Percentiles rank a stretch among this genome's conserved stretches.
Evolutionary conservation across 495 filamentous ascomycete species (phyloP).

Genomic region (Mytilinidion resinicola): DNA sequence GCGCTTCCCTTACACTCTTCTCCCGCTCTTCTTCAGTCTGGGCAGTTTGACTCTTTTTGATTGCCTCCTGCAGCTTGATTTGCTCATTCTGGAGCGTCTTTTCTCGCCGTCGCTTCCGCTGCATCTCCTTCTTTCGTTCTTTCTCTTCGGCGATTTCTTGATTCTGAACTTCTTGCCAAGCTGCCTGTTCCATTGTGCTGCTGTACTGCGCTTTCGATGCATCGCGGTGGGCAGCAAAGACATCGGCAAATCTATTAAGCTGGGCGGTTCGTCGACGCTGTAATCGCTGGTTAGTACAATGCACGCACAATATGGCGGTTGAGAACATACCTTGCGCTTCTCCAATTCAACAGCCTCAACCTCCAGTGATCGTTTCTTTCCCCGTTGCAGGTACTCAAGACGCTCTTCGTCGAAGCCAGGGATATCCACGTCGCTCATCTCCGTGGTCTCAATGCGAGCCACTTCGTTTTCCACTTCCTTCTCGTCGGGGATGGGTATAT

Average conservation of each 20-base stretch:
- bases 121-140: constrained; percentile 99
- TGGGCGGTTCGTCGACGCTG: constrained; percentile 52
- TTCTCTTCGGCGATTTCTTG: constrained; percentile 92
- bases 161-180: constrained; percentile 76
- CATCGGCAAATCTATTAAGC: constrained; percentile 44
- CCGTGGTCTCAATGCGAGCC: constrained; percentile 58
- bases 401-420: constrained; percentile 56
- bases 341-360: constrained; percentile 18
- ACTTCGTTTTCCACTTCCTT: constrained; percentile 60
- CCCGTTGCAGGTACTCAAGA: constrained; percentile 47
- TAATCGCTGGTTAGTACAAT: background rate
- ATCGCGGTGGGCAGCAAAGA: constrained; percentile 50
- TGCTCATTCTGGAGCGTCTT: constrained; percentile 84
- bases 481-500: constrained; percentile 43
- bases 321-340: constrained; percentile 30
- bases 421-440: constrained; percentile 60
- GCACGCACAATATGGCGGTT: no score
- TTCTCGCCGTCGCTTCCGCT: constrained; percentile 92
- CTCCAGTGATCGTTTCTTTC: constrained; percentile 48
- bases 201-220: constrained; percentile 50
- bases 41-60: constrained; percentile 65
- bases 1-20: constrained; percentile 71
- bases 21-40: constrained; percentile 72
- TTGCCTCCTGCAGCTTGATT: constrained; percentile 76
- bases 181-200: constrained; percentile 55